Evolutionary conservation across 139 green algal genomes (phyloP), one percentile per base, ranked within the genome.

Genomic region (Chlamydomonas sp.): DNA sequence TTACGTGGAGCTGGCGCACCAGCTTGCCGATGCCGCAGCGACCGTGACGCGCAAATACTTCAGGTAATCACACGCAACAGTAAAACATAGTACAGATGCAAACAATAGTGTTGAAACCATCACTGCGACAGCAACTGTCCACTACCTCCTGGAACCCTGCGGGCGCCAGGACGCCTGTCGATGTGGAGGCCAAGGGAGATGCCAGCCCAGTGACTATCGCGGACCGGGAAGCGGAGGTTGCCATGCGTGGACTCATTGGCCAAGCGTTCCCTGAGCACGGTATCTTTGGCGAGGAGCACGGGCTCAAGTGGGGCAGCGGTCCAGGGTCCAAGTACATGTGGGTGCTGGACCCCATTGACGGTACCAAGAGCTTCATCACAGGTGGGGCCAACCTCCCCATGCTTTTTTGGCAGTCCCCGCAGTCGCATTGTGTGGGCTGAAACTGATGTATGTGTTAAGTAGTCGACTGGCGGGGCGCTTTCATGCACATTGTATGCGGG

Each of bases 301-400:
- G 97, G 59, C 89, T 97, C 67, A 78, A 94, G 57, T 77, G 69
- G 9, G 94, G 92, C 66, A 89, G 58, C 58, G 88, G 85, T 61
- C 87, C 59, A 10, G 90, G 91, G 6, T 69, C 79, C 60, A 89
- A 96, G 69, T 99, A 93, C 79, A 86, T 97, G 83, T 99, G 98
- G 98, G 96, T 99, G 15, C 81, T 99, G 15, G 98, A 99, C 92
- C 98, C 98, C 5, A 99, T 99, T 69, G 98, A 99, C 84, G 98
- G 98, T 72, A 99, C 98, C n/a, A 99, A 99, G 90, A 97, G 92
- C 91, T 99, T 99, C 92, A 99, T 99, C 88, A 99, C 97, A 84
- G 97, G 97, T 96, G 61, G 1, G 73, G 3, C 31, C 31, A 49
- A 49, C 31, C 31, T 49, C 31, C 31, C 31, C 31, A 49, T 49